A percentile compares a stretch with the other conserved stretches of the same genome.
These are phyloP conservation scores for Trichoderma brevicompactum DNA, from an alignment of 2,329 filamentous ascomycete species.

Conservation along the genomic window DNA sequence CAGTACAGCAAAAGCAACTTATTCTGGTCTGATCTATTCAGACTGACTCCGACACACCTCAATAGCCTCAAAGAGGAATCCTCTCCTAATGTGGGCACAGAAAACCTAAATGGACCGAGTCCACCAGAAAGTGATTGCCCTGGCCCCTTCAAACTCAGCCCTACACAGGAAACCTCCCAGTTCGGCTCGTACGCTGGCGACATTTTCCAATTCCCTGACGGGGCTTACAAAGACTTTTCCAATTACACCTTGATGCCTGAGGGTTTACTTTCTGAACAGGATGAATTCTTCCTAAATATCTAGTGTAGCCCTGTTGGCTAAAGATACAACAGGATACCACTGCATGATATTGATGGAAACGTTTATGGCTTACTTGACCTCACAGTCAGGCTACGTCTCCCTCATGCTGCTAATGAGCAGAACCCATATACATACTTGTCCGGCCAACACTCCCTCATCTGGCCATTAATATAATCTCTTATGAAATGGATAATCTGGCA, in stretches of 20 bases:
- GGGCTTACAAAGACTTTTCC: not conserved
- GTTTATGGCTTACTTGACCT: no score
- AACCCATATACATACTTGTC: no score
- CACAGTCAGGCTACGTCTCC: no score
- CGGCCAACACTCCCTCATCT: no score
- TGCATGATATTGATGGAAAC: no score
- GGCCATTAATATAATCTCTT: no score
- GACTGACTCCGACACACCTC: not conserved
- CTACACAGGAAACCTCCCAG: not conserved
- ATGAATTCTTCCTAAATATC: not conserved
- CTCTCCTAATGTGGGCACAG: not conserved
- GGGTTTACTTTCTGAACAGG: not conserved
- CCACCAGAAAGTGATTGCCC: not conserved
- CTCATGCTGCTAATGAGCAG: no score
- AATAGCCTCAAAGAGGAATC: not conserved
- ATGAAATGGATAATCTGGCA: no score
- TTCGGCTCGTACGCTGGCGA: not conserved
- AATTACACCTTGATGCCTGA: constrained; percentile 1
- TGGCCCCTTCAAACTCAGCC: not conserved
- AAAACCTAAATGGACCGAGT: not conserved
- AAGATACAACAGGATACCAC: no score
- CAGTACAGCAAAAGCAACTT: not conserved
- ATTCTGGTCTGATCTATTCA: constrained; percentile 7
- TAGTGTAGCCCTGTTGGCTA: not conserved
- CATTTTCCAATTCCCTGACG: constrained; percentile 5